phyloP scores from a whole-genome alignment of 352 stramenopile genomes.

The Blastocystis sp. region DNA sequence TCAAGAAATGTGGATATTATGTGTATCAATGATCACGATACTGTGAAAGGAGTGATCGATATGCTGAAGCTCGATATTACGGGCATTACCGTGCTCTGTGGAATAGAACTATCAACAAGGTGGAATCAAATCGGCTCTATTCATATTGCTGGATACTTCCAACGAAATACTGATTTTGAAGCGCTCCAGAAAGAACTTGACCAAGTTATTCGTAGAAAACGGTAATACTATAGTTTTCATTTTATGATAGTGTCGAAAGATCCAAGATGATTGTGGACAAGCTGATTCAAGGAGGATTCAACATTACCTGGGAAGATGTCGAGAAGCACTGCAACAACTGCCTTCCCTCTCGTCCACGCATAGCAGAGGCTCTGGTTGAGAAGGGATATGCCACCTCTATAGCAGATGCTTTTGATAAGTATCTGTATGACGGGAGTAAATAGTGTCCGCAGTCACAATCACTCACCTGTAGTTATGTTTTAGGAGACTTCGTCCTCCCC shows the following conservation, averaged over 20 bases:
- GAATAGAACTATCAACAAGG: conserved; percentile 20
- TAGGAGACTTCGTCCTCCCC: background rate
- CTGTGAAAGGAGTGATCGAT: conserved; percentile 19
- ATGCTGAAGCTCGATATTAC: background rate
- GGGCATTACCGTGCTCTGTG: conserved; percentile 41
- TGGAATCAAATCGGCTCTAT: background rate
- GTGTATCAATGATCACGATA: conserved; percentile 53
- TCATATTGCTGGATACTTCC: conserved; percentile 42
- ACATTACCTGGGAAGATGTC: conserved; percentile 35
- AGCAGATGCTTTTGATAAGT: conserved; percentile 4
- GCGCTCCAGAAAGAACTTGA: background rate
- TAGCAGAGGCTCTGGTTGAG: conserved; percentile 1
- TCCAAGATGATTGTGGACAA: background rate
- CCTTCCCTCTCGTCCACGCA: conserved; percentile 17
- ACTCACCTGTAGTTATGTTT: background rate
- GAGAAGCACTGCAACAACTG: conserved; percentile 17
- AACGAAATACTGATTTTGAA: background rate
- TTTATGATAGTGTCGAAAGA: background rate
- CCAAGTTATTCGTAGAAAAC: background rate
- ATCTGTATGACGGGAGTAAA: background rate
- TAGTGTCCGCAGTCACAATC: background rate
- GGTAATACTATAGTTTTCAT: background rate
- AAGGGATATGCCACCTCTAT: background rate
- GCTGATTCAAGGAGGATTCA: background rate
- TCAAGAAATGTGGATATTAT: conserved; percentile 8